Evolutionary conservation across 352 stramenopile species (phyloP), one percentile per base, ranked within the genome.

Genomic region (Pythium apleroticum): DNA sequence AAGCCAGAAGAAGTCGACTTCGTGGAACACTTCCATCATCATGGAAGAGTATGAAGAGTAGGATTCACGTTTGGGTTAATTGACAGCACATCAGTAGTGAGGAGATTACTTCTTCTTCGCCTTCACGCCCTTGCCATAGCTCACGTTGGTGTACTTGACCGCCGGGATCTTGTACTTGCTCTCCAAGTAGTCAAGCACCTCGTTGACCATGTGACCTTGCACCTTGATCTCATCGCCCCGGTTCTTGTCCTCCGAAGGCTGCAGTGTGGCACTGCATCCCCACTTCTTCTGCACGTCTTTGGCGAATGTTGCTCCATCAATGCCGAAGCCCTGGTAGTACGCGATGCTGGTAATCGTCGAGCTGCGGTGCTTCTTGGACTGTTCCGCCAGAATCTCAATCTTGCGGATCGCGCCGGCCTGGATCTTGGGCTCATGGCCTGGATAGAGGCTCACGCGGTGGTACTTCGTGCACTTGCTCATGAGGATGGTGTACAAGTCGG

Each of bases 271-370:
- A 54, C 80, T 90, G 61, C 80, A 94, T 17, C 85, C 87, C 85
- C 85, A 96, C 48, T 88, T 93, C 63, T 92, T 93, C 52, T 92
- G 84, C 3, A 67, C 82, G 15, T 96, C 87, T 58, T 90, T 91
- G n/a, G 74, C 80, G 65, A 94, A 92, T 8, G 68, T 60, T 5
- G 71, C 61, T 19, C 78, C 79, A 56, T 93, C 82, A 27, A 95
- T 88, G 7, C 86, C 86, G 60, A 95, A 95, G 61, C 86, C 74
- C 71, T 93, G 72, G 63, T 93, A 91, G 63, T 78, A 89, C 9
- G 84, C 77, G 20, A 95, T 71, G 19, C 66, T 78, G 24, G 86
- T 93, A 28, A 92, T 72, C 37, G 80, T 82, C 11, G 81, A 87
- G 59, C 77, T 91, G n/a, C 72, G 78, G 50, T 88, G 81, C n/a